Evolutionary conservation across 1,284 basidiomycete genomes (phyloP), one percentile per base, ranked within the genome.

Genomic region (Tilletia caries): DNA sequence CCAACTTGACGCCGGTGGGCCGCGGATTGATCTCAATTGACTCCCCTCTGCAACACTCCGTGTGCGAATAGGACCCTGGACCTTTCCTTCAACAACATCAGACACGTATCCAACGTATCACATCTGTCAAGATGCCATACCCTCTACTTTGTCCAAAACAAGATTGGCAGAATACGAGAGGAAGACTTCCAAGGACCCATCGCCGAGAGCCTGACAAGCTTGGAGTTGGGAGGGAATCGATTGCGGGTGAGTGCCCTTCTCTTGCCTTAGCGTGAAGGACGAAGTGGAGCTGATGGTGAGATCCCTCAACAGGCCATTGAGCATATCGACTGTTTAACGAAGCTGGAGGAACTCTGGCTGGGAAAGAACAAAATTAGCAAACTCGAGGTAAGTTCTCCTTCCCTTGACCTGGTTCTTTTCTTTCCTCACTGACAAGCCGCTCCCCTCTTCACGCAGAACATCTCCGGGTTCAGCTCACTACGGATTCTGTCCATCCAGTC

Each of bases 131-230:
- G 83, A 25, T 86, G 96, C 37, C 85, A 87, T 66, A 92, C 91
- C 0, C 86, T 96, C 27, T 98, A 93, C 85, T 92, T 98, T 78
- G 92, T 98, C 1, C 95, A 98, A 84, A 98, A 98, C 85, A 92
- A 92, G 85, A 95, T 98, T 76, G 88, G 89, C 5, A 88, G 88
- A 69, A 91, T 98, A 62, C 74, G 82, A 2, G 65, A 74, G 1
- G 86, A 87, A 15, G 87, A 90, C 54, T 84, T 94, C 8, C 84
- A 87, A 70, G 84, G 87, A 50, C 82, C 90, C 67, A 89, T 89
- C 29, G 85, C 86, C 0, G 78, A 79, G n/a, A 89, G 88, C 2
- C 82, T 98, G 70, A 88, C 88, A 65, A 95, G 92, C 78, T 85
- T 98, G 12, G 95, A 98, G 84, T 86, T 98, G 15, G 95, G 95